Evolutionary conservation across 164 flowering plant species (phyloP).

Genomic region (Annona squamosa): DNA sequence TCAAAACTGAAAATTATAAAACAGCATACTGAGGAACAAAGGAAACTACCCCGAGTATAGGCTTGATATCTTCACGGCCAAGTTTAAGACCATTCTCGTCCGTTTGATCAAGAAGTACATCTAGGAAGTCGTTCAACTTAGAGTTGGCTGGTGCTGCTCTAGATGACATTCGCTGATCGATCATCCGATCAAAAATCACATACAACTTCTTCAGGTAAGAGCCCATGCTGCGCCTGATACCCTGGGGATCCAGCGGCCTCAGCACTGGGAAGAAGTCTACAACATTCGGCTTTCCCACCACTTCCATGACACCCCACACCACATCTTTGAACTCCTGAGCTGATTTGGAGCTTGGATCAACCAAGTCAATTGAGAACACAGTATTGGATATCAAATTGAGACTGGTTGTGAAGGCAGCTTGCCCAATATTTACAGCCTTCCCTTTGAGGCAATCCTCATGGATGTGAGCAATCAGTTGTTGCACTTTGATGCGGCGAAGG

Average conservation of each 20-base stretch:
- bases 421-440: conserved; percentile 11
- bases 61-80: neutral
- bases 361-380: conserved; percentile 16
- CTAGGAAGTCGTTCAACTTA: conserved; percentile 1
- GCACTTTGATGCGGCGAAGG: conserved; percentile 17
- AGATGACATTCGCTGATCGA: neutral
- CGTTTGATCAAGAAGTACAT: conserved; percentile 6
- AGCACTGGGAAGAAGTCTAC: conserved; percentile 13
- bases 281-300: conserved; percentile 13
- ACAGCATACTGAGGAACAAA: too few relatives aligned
- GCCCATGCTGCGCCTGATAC: neutral
- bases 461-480: conserved; percentile 14
- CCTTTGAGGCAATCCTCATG: conserved; percentile 5
- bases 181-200: conserved; percentile 10
- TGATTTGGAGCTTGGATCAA: conserved; percentile 4
- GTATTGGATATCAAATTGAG: conserved; percentile 22
- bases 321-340: conserved; percentile 16
- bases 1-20: too few relatives aligned
- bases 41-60: neutral
- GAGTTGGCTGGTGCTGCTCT: neutral
- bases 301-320: conserved; percentile 6
- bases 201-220: neutral
- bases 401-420: conserved; percentile 6
- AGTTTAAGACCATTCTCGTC: neutral
- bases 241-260: conserved; percentile 8